Evolutionary conservation across 306 rosid genomes (phyloP), one percentile per base, ranked within the genome.

Genomic region (Citrullus colocynthis): DNA sequence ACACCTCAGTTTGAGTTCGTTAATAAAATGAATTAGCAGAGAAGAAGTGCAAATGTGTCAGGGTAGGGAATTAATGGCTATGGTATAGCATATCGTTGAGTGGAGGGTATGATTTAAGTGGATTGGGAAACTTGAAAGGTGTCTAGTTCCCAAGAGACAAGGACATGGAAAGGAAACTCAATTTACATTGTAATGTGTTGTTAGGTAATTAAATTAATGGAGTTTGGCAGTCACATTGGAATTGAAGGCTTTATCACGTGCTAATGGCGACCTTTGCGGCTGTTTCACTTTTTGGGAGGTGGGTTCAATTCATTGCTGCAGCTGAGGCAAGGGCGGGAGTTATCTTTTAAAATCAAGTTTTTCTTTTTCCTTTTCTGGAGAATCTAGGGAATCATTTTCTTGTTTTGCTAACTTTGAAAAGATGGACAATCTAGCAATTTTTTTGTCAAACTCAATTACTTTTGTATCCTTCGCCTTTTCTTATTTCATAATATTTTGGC

Each of bases 251-350:
- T 69, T 41, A 20, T 69, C 75, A 69, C 75, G 75, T 69, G 75
- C 56, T 16, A n/a, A 42, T 44, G 36, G 41, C 75, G 36, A 42
- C 75, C 75, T 69, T 69, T 69, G 75, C 75, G 75, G 75, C 75
- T 69, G n/a, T 48, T 69, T 42, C 75, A 60, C 45, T 36, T 63
- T 63, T 34, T 34, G 6, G 45, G 45, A 3, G 71, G 37, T 60
- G 64, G 64, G 64, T 52, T 52, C 9, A 16, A 52, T 62, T 62
- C 69, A 62, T 62, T 62, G 69, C 69, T 10, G 39, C 69, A 32
- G 32, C 16, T 61, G n/a, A 30, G n/a, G 42, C 44, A 14, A 51
- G 6, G 72, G 72, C 51, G 72, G 72, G 72, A 37, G 14, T 9
- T 32, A 24, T 63, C 21, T 63, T 63, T 63, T 63, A 32, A 37